Conservation (phyloP, 73 alveolate species). For the Durusdinium trenchii region DNA sequence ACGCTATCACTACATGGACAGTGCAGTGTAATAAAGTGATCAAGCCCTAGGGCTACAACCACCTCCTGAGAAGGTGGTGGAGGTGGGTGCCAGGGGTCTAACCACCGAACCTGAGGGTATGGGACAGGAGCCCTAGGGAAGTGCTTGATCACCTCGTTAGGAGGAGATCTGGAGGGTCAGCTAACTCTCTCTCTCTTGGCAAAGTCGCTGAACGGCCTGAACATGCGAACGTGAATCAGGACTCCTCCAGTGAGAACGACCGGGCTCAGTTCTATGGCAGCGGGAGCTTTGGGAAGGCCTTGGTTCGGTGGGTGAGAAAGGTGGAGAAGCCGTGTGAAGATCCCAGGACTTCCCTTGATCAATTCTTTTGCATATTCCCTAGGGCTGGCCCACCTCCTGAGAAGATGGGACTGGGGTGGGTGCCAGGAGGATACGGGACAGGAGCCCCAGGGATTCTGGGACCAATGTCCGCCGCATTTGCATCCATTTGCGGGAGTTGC, state of each 20-base stretch:
- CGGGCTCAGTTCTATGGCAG: constrained; percentile 76
- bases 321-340: not conserved
- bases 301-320: not conserved
- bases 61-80: not conserved
- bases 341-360: not conserved
- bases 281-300: not conserved
- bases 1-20: too few relatives aligned
- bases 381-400: not conserved
- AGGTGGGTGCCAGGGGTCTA: not conserved
- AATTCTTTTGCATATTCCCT: not conserved
- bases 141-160: too few relatives aligned
- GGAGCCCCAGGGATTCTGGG: not conserved
- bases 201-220: too few relatives aligned
- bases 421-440: not conserved
- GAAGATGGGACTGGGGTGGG: not conserved
- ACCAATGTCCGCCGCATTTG: not conserved
- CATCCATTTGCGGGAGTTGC: not conserved
- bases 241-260: constrained; percentile 57
- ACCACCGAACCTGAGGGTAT: not conserved
- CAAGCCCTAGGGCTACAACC: not conserved
- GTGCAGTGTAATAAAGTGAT: too few relatives aligned
- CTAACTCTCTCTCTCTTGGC: too few relatives aligned
- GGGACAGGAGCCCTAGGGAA: too few relatives aligned
- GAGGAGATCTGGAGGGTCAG: too few relatives aligned
- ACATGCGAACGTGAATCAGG: not conserved